Percentiles rank a stretch among this genome's conserved stretches.
Conservation (phyloP, 2,329 filamentous ascomycete genomes). For the Alternaria alternata region DNA sequence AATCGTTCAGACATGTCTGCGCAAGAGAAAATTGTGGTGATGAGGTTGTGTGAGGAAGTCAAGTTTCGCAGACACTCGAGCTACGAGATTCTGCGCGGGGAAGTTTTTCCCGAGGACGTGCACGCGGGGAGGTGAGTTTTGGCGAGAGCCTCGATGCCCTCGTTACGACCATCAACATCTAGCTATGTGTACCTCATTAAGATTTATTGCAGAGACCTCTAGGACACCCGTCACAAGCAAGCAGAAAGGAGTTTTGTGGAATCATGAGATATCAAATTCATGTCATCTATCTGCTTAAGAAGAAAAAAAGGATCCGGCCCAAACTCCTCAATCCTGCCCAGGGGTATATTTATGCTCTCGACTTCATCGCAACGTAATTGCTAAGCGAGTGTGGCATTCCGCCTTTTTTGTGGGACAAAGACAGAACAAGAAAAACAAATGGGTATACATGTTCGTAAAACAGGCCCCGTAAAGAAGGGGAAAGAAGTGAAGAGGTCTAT, state of each 20-base stretch:
- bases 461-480: conserved; percentile 8
- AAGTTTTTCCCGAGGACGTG: conserved; percentile 38
- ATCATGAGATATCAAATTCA: conserved; percentile 12
- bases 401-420: conserved; percentile 20
- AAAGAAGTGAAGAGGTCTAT: conserved; percentile 31
- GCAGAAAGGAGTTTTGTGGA: not conserved
- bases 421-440: conserved; percentile 15
- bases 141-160: conserved; percentile 5
- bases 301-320: not conserved
- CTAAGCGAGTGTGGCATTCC: conserved; percentile 23
- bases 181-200: not conserved
- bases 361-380: conserved; percentile 8
- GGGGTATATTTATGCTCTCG: conserved; percentile 23
- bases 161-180: not conserved
- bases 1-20: conserved; percentile 24
- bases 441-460: conserved; percentile 31
- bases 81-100: conserved; percentile 30
- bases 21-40: not conserved
- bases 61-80: conserved; percentile 4
- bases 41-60: not conserved
- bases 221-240: not conserved
- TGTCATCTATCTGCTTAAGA: not conserved
- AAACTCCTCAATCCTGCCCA: conserved; percentile 17
- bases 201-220: not conserved
- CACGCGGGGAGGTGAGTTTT: conserved; percentile 21